Evolutionary conservation across 116 monocot genomes (phyloP), one percentile per base, ranked within the genome.

Genomic region (Zostera marina): DNA sequence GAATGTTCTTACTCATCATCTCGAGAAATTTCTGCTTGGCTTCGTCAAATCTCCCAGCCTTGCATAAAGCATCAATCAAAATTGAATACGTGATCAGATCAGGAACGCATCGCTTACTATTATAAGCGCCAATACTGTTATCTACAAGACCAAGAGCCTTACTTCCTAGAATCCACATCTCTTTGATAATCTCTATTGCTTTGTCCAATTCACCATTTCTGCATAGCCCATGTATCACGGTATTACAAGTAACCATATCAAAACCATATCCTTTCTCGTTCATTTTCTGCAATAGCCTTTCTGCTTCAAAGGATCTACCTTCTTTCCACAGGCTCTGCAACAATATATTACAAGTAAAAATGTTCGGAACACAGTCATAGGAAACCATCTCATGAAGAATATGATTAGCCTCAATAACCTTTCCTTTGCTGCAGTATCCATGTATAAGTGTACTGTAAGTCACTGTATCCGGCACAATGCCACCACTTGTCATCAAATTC

Each of bases 161-260:
- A 70, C 77, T 82, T 69, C 94, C 94, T 70, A 77, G 79, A 38
- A 43, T 66, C 94, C 94, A 96, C 94, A 96, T 96, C 17, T 65
- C 70, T 60, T 68, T 58, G 40, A 86, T 77, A 56, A 96, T 89
- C 14, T 82, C 96, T 42, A 81, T 76, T 17, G 96, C 96, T 56
- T 78, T 78, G 60, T 96, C 85, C 60, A 96, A 62, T 59, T 83
- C 76, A 12, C 85, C 82, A 68, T 67, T 82, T 59, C 74, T 66
- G 69, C 96, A 89, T 41, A 96, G 65, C 45, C 90, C 85, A 22
- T 85, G 63, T 39, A 96, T 76, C 53, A 85, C 70, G 25, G 77
- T 85, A 68, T 96, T 96, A 66, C 96, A 96, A 41, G 76, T 85
- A 38, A 85, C 78, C 19, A 72, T 82, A 65, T 85, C 81, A 14